A percentile compares a stretch with the other conserved stretches of the same genome.
Conservation (phyloP, 345 rosid genomes). For the Populus alba region DNA sequence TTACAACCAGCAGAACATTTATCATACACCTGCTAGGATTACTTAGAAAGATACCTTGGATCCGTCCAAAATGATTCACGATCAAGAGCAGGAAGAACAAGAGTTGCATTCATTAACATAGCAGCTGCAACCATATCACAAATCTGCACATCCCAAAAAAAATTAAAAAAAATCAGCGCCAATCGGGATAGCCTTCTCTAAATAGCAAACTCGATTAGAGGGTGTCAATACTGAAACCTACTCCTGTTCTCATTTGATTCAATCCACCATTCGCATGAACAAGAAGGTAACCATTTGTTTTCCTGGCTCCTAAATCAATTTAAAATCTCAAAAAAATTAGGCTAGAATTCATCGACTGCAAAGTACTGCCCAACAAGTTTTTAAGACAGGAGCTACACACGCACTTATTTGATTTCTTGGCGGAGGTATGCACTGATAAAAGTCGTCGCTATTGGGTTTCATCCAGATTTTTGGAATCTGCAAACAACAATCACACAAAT, state of each 20-base stretch:
- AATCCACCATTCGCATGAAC: slow-evolving; percentile 97
- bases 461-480: slow-evolving; percentile 89
- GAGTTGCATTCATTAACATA: slow-evolving; percentile 91
- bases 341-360: not conserved
- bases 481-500: slow-evolving; percentile 1
- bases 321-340: not conserved
- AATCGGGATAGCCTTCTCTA: not conserved
- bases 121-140: slow-evolving; percentile 99
- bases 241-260: slow-evolving; percentile 99
- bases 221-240: slow-evolving; percentile 30
- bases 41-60: slow-evolving; percentile 62
- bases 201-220: not conserved
- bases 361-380: not conserved
- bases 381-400: slow-evolving; percentile 9
- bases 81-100: slow-evolving; percentile 95
- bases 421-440: slow-evolving; percentile 59
- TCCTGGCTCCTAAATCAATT: slow-evolving; percentile 31
- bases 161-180: not conserved
- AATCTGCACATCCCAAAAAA: slow-evolving; percentile 48
- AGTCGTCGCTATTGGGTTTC: slow-evolving; percentile 71
- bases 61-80: slow-evolving; percentile 98
- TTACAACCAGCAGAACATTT: not conserved
- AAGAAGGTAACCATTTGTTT: slow-evolving; percentile 78
- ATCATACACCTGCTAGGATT: not conserved
- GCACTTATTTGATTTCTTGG: slow-evolving; percentile 55